Evolutionary conservation across 768 basidiomycete species (phyloP).

Genomic region (Sporobolomyces roseus): DNA sequence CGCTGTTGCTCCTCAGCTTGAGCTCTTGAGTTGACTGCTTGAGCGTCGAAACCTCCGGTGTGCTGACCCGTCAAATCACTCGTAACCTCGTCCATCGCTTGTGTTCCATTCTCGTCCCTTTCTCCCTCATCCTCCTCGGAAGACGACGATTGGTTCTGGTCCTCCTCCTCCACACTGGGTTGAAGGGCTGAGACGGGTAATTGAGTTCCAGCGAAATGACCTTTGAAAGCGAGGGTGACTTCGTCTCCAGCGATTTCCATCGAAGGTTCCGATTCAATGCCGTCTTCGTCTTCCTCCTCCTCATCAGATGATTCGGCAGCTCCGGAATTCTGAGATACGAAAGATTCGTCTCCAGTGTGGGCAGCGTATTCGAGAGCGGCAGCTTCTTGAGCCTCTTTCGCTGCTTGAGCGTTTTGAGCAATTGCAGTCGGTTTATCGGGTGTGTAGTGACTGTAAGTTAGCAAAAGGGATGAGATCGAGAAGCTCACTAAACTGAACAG

Average conservation of each 20-base stretch:
- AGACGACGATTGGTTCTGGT: conserved; percentile 23
- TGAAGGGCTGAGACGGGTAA: conserved; percentile 11
- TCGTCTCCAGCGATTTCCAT: conserved; percentile 40
- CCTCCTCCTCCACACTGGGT: conserved; percentile 1
- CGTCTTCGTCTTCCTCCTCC: not conserved
- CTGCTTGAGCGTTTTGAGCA: conserved; percentile 15
- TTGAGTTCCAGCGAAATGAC: conserved; percentile 33
- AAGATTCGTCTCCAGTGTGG: too few relatives aligned
- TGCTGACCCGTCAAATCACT: not conserved
- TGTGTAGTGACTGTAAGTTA: conserved; percentile 24
- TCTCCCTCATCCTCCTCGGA: not conserved
- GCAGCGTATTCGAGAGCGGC: not conserved
- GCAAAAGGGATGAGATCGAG: not conserved
- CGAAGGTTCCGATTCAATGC: conserved; percentile 19
- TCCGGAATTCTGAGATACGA: too few relatives aligned
- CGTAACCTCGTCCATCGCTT: conserved; percentile 37
- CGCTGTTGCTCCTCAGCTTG: not conserved
- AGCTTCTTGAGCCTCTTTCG: not conserved
- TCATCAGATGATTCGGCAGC: too few relatives aligned
- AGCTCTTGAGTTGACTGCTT: too few relatives aligned
- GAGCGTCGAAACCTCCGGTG: too few relatives aligned
- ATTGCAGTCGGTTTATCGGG: conserved; percentile 37
- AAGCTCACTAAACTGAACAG: too few relatives aligned
- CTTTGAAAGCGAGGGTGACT: conserved; percentile 31
- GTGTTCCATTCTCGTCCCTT: conserved; percentile 21